These are phyloP conservation scores for Septoria petroselini DNA, from an alignment of 2,329 filamentous ascomycete genomes.

Conservation along the genomic window DNA sequence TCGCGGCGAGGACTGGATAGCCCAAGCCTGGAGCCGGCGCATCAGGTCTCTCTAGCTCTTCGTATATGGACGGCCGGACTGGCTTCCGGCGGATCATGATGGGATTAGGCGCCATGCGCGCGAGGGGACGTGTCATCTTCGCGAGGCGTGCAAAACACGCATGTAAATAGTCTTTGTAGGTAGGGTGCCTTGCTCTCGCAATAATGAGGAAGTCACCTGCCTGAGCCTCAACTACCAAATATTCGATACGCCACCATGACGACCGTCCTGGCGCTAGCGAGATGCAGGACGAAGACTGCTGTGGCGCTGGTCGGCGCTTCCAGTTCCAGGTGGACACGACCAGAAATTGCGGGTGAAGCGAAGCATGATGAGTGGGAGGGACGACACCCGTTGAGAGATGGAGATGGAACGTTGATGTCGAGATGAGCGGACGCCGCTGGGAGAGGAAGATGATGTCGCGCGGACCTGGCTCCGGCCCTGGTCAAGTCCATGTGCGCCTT, in stretches of 20 bases:
- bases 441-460: not conserved
- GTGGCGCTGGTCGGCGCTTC: not conserved
- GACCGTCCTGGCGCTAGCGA: constrained; percentile 7
- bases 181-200: no score
- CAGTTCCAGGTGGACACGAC: not conserved
- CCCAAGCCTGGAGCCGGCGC: constrained; percentile 8
- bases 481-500: not conserved
- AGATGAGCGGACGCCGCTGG: not conserved
- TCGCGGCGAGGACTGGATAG: constrained; percentile 18
- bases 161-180: no score
- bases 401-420: not conserved
- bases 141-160: no score
- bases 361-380: no score
- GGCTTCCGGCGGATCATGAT: constrained; percentile 24
- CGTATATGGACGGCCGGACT: constrained; percentile 12
- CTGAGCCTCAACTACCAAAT: not conserved
- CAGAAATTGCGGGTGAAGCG: not conserved
- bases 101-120: constrained; percentile 19
- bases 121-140: not conserved
- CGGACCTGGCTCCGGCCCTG: no score
- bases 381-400: not conserved
- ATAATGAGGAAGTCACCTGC: constrained; percentile 1
- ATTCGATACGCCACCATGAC: constrained; percentile 9
- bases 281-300: not conserved
- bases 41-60: constrained; percentile 6